Evolutionary conservation across 768 basidiomycete genomes (phyloP), one percentile per base, ranked within the genome.

Genomic region (Fomitopsis serialis): DNA sequence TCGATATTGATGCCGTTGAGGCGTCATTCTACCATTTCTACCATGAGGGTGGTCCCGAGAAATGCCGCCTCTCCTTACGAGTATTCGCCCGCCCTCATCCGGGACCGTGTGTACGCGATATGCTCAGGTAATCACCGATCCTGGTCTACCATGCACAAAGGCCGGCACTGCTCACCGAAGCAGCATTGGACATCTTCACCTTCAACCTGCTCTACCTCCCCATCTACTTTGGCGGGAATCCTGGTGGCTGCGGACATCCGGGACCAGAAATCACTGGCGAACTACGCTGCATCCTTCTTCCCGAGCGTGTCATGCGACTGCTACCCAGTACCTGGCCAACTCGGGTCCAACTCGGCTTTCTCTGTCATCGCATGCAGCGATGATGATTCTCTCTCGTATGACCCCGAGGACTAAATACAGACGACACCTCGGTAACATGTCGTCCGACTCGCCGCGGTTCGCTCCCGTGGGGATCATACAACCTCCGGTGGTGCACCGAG

Each of bases 21-120:
- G 48, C 45, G 21, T 49, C 50, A 0, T 46, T 66, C 24, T 57
- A 50, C 47, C 25, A 25, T 1, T 56, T 59, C 52, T 68, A 61
- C 54, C 52, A 58, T 27, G 24, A 55, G 2, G 67, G 63, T 9
- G 65, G 64, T 5, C 58, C 62, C 0, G 42, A 48, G 17, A 44
- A 46, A 11, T 69, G 68, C 48, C 49, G n/a, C n/a, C n/a, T n/a
- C 60, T 1, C 53, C 68, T n/a, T 61, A 59, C 52, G 65, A 64
- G 49, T 15, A 53, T 2, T 58, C 58, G 27, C 43, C 60, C 1
- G 54, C 51, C 2, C 12, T 45, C 34, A 60, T 69, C 35, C 42
- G 55, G 6, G 50, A 48, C 1, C 63, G 62, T 12, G 58, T 61
- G 37, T 24, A 49, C 25, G 24, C 47, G 7, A 32, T 57, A 34